These are phyloP conservation scores for Dillenia turbinata DNA, from an alignment of 164 flowering plant genomes.

Conservation along the genomic window DNA sequence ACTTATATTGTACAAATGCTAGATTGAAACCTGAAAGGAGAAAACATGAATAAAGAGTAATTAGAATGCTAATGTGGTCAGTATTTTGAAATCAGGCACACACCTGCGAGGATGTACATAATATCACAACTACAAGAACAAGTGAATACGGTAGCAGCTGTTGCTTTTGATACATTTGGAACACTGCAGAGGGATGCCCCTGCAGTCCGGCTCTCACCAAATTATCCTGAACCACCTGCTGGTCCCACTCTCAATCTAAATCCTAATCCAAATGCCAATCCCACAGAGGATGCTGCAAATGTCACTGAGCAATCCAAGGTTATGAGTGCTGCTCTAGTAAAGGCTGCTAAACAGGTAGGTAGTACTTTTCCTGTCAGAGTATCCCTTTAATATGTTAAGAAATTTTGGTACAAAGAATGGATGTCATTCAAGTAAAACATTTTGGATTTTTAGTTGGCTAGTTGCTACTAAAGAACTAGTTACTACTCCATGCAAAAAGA, in stretches of 20 bases:
- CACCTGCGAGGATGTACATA: slow-evolving; percentile 54
- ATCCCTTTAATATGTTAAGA: too few species aligned
- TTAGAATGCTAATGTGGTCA: not conserved
- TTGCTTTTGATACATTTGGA: slow-evolving; percentile 77
- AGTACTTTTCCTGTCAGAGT: not conserved
- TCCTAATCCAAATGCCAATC: slow-evolving; percentile 10
- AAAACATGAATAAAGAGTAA: not conserved
- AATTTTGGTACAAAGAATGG: too few species aligned
- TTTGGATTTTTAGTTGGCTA: too few species aligned
- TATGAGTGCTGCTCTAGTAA: slow-evolving; percentile 71
- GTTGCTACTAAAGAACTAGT: too few species aligned
- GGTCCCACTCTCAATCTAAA: not conserved
- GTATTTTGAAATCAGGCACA: not conserved
- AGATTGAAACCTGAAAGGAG: not conserved
- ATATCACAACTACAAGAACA: slow-evolving; percentile 88
- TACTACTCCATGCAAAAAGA: too few species aligned
- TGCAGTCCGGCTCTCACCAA: slow-evolving; percentile 69
- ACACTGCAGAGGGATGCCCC: slow-evolving; percentile 90
- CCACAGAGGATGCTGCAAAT: slow-evolving; percentile 36
- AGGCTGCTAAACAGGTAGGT: slow-evolving; percentile 88
- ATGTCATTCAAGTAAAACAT: too few species aligned
- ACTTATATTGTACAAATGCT: too few species aligned
- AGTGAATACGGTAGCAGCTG: slow-evolving; percentile 54
- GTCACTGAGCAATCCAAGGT: slow-evolving; percentile 68
- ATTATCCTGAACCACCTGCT: slow-evolving; percentile 76